A percentile compares a stretch with the other conserved stretches of the same genome.
These are phyloP conservation scores for Conoideocrella luteorostrata DNA, from an alignment of 2,329 filamentous ascomycete genomes.

Conservation along the genomic window DNA sequence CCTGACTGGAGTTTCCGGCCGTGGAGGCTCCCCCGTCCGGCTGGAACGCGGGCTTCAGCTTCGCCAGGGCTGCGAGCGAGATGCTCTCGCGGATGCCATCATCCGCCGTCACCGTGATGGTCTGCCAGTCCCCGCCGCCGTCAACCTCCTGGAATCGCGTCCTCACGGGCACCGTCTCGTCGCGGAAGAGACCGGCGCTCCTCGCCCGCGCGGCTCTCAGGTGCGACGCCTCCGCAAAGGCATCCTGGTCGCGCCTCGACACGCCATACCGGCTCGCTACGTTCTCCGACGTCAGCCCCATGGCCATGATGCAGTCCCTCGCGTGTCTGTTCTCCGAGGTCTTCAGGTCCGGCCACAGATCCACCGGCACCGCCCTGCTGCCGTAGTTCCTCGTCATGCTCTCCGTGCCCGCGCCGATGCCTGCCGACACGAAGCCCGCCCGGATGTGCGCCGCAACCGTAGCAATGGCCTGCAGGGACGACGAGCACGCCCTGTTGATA, in stretches of 20 bases:
- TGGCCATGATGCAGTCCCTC: slow-evolving; percentile 84
- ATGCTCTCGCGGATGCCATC: slow-evolving; percentile 73
- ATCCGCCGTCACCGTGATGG: slow-evolving; percentile 66
- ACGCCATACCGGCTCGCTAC: slow-evolving; percentile 74
- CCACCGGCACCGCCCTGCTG: slow-evolving; percentile 72
- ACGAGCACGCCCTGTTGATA: slow-evolving; percentile 80
- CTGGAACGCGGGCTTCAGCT: slow-evolving; percentile 82
- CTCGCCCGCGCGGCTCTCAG: slow-evolving; percentile 65
- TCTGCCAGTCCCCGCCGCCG: slow-evolving; percentile 47
- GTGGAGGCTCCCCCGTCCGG: slow-evolving; percentile 69
- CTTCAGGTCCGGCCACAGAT: slow-evolving; percentile 69
- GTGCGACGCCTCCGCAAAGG: slow-evolving; percentile 71
- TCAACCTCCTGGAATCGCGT: slow-evolving; percentile 62
- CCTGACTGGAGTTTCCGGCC: slow-evolving; percentile 80
- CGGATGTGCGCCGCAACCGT: slow-evolving; percentile 68
- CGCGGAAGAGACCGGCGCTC: slow-evolving; percentile 61
- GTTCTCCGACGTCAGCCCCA: slow-evolving; percentile 88
- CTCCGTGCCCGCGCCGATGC: slow-evolving; percentile 88
- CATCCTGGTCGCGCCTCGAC: slow-evolving; percentile 70
- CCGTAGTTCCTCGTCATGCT: slow-evolving; percentile 94
- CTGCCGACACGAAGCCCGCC: slow-evolving; percentile 64
- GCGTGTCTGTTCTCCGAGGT: slow-evolving; percentile 61
- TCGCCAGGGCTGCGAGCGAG: slow-evolving; percentile 62
- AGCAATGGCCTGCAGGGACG: slow-evolving; percentile 71
- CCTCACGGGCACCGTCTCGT: slow-evolving; percentile 73